Evolutionary conservation across 352 stramenopile genomes (phyloP), one percentile per base, ranked within the genome.

Genomic region (Globisporangium rhizosaccharum): DNA sequence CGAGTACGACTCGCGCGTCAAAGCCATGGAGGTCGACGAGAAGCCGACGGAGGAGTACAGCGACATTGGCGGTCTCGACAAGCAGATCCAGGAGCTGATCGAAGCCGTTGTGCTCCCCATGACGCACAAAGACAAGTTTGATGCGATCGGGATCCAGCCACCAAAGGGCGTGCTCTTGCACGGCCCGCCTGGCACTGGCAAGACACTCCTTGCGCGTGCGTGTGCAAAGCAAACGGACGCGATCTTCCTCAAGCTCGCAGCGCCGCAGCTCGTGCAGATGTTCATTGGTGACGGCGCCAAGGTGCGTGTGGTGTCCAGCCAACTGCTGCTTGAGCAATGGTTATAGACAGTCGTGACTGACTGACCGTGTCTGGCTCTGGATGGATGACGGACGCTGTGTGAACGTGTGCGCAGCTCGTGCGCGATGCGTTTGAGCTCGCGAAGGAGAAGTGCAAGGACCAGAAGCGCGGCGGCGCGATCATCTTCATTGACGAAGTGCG

Each of bases 271-370:
- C 28, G 97, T 99, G 37, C 87, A 98, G 72, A 99, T 99, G 96
- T 99, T 99, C 66, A 99, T 99, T 68, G 97, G 97, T 57, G 97
- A 99, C 61, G 97, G 97, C 30, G 96, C 97, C 15, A 99, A 90
- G 70, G 70, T 68, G 49, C 53, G 57, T 57, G 23, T 18, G 7
- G 7, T 39, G 30, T 36, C 14, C 1, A 52, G 51, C 56, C 28
- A 10, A 26, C 42, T 56, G n/a, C 17, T 46, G 28, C 46, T 11
- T 20, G 26, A 37, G 25, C 46, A 25, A 51, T 7, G 17, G 30
- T 1, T 9, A 36, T 8, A 36, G 30, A 36, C 30, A 6, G 10
- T 17, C 17, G 15, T 11, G 7, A 45, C 14, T 53, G 45, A 26
- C 33, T 49, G 5, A 44, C 8, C 17, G 5, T 23, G 8, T 41